Conservation (phyloP, 208 protist species). For the Blechomonas ayalai region DNA sequence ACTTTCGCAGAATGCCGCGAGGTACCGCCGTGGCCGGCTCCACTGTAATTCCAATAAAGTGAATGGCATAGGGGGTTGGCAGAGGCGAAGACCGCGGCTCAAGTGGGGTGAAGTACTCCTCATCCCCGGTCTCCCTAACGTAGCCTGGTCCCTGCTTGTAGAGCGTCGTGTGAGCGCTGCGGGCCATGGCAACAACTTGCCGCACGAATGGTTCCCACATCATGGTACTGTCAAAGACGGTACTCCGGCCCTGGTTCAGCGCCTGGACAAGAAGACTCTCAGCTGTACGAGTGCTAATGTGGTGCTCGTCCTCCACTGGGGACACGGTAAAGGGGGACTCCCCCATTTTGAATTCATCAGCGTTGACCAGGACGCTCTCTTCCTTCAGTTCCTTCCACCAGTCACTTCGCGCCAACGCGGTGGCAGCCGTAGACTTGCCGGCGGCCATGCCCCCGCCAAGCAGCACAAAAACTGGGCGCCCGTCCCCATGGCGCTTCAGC, state of each 20-base stretch:
- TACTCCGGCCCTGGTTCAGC: slow-evolving; percentile 72
- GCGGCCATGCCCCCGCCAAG: slow-evolving; percentile 86
- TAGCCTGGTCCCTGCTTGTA: slow-evolving; percentile 74
- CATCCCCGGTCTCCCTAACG: slow-evolving; percentile 17
- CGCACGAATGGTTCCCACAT: slow-evolving; percentile 85
- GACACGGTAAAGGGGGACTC: slow-evolving; percentile 12
- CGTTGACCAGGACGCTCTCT: slow-evolving; percentile 70
- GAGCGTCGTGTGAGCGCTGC: slow-evolving; percentile 54
- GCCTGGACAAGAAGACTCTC: slow-evolving; percentile 75
- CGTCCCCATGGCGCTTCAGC: too few relatives aligned
- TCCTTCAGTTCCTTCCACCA: slow-evolving; percentile 77
- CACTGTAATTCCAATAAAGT: slow-evolving; percentile 77
- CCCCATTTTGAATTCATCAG: slow-evolving; percentile 77
- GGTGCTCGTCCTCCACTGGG: slow-evolving; percentile 22
- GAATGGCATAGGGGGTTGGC: slow-evolving; percentile 57
- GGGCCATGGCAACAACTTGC: slow-evolving; percentile 75
- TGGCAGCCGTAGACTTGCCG: slow-evolving; percentile 77
- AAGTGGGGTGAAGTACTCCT: slow-evolving; percentile 60
- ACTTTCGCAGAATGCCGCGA: slow-evolving; percentile 77
- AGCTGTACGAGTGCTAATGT: slow-evolving; percentile 61
- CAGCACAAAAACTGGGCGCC: slow-evolving; percentile 77
- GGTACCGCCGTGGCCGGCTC: slow-evolving; percentile 81
- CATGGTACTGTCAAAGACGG: slow-evolving; percentile 87
- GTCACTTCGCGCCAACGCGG: slow-evolving; percentile 50
- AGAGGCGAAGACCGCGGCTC: slow-evolving; percentile 27